phyloP scores from a whole-genome alignment of 495 filamentous ascomycete species.

The Talaromyces adpressus region DNA sequence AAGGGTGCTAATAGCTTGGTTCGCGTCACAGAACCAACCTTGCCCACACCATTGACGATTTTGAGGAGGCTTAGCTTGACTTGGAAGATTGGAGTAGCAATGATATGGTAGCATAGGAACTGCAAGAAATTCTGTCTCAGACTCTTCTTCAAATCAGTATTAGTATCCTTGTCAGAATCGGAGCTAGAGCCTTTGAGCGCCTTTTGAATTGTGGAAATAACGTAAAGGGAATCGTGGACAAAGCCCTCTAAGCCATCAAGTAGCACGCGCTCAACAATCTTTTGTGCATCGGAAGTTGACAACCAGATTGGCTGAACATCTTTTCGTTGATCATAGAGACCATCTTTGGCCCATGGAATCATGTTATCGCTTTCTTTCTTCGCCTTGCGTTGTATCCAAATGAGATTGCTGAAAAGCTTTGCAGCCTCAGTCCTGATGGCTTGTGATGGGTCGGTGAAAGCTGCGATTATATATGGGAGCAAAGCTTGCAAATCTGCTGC shows the following conservation, averaged over 20 bases:
- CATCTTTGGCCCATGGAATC: conserved; percentile 43
- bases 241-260: conserved; percentile 74
- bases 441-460: conserved; percentile 64
- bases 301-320: conserved; percentile 51
- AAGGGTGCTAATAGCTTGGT: conserved; percentile 63
- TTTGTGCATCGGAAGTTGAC: conserved; percentile 43
- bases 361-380: conserved; percentile 21
- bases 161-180: conserved; percentile 18
- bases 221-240: conserved; percentile 61
- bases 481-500: conserved; percentile 67
- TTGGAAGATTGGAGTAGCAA: conserved; percentile 55
- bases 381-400: conserved; percentile 38
- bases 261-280: conserved; percentile 57
- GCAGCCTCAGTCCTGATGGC: conserved; percentile 70
- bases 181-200: conserved; percentile 42
- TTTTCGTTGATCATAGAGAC: conserved; percentile 49
- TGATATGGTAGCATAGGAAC: conserved; percentile 69
- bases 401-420: conserved; percentile 47
- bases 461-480: conserved; percentile 67
- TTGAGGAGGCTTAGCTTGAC: conserved; percentile 63
- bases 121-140: conserved; percentile 56
- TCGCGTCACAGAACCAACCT: conserved; percentile 56
- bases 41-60: conserved; percentile 64
- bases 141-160: conserved; percentile 56
- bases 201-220: conserved; percentile 52